Conservation (phyloP, 495 filamentous ascomycete species). For the Schizothecium vesticola region DNA sequence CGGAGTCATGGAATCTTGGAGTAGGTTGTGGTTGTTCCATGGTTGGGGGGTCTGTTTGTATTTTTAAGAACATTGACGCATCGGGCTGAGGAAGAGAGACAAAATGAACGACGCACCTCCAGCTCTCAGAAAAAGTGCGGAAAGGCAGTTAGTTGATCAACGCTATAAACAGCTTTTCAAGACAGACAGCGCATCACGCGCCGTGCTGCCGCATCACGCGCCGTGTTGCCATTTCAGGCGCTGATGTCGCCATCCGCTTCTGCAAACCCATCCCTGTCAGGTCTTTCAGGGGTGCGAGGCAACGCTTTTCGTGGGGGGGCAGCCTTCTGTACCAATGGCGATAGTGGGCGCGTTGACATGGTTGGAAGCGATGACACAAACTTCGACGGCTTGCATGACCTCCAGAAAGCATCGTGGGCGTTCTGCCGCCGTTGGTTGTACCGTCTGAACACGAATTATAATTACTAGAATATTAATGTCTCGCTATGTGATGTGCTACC, state of each 20-base stretch:
- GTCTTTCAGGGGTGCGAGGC: background rate
- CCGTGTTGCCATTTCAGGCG: slow-evolving; percentile 11
- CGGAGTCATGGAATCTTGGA: too few species aligned
- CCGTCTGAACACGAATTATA: background rate
- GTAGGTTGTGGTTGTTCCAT: background rate
- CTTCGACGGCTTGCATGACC: background rate
- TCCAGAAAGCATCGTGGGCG: background rate
- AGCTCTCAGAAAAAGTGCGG: background rate
- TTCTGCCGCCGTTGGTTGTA: background rate
- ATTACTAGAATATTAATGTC: background rate
- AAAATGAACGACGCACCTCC: background rate
- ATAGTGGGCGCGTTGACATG: background rate
- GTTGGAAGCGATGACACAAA: background rate
- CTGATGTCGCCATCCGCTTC: slow-evolving; percentile 18
- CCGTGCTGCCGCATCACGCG: background rate
- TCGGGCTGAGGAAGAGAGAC: background rate
- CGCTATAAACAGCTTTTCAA: background rate
- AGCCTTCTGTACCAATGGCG: background rate
- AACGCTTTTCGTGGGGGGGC: background rate
- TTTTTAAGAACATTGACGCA: background rate
- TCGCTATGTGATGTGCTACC: background rate
- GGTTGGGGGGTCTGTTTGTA: background rate
- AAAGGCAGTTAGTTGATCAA: background rate
- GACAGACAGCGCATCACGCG: background rate
- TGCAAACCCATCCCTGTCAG: background rate